Evolutionary conservation across 2,329 filamentous ascomycete genomes (phyloP), one percentile per base, ranked within the genome.

Genomic region (Monosporascus ibericus): DNA sequence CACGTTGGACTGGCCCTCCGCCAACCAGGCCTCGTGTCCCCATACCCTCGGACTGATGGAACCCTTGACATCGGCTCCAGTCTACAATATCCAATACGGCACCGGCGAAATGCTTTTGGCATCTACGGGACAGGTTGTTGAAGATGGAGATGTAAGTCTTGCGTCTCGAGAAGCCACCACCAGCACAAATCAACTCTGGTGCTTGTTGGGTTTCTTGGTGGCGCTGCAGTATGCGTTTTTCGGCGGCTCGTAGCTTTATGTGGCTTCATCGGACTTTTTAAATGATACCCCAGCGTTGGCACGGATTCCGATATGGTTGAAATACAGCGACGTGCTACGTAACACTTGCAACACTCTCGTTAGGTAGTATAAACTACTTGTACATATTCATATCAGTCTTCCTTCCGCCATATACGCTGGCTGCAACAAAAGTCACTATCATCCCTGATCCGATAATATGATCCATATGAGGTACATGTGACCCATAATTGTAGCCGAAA

Each of bases 21-120:
- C 66, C 56, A 82, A 82, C 70, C 79, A 82, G 70, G 70, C 79
- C 8, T 63, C 58, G 25, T 82, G 79, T 68, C 69, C 75, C 24
- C 71, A 73, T 59, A 63, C 61, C 22, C 70, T 81, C 24, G 78
- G 77, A 42, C 55, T 61, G 37, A 63, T 60, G 1, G 58, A 55
- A 11, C 52, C 60, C 3, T 58, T 75, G 52, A 70, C 65, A 2
- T 63, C 61, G 15, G 55, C 66, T 2, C 71, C 73, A 8, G 78
- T 82, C 27, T 73, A 72, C 63, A 79, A 82, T 66, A 74, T 82
- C 54, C 63, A 68, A 59, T 82, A 81, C 58, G 72, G 71, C 34
- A 75, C 76, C 17, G 79, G 79, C 47, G 64, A 73, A 49, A 65
- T 63, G 37, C 65, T 72, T 0, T 51, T 70, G 22, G 72, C 72